Base-by-base conservation (phyloP, 306 rosid species). In the Parietaria judaica region DNA sequence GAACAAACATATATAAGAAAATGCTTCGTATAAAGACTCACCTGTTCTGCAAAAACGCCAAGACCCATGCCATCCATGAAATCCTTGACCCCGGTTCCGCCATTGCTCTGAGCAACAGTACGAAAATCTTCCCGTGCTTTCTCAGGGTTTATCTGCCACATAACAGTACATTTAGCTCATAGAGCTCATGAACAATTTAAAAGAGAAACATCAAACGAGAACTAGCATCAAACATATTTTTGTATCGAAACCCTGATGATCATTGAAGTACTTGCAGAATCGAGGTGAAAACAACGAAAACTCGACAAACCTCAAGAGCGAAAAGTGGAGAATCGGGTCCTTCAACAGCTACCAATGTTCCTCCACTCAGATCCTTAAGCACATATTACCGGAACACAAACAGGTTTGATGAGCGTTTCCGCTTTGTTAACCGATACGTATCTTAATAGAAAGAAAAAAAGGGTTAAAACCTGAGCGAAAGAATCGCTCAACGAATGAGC, bases 41-140 rank as follows among this genome's bases (percentile, higher is more conserved):
- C 99, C 95, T 92, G 99, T 52, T 92, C 99, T 15, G 75, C 97
- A 65, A 88, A 70, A 89, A 88, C 78, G 66, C 99, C 99, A 46
- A 92, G 99, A 72, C 96, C 99, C 99, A 88, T 92, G 43, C 96
- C 96, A 84, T 88, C 96, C 99, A 92, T 88, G 70, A 92, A 79
- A 72, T 88, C 99, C 73, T 88, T 88, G 47, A 92, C 84, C 10
- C 99, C 90, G 58, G 75, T 84, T 76, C 94, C 96, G 31, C 96
- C 99, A 76, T 73, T 84, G 3, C 47, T 65, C 59, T 77, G 61
- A 50, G 80, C 34, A 15, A 75, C 92, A 78, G 71, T 67, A 41
- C 80, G 89, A 72, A 92, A 92, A 69, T 92, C 99, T 71, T 92
- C 99, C 83, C 90, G 75, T 54, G 95, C 89, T 76, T 86, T 92